These are phyloP conservation scores for Pseudogymnoascus verrucosus DNA, from an alignment of 2,329 filamentous ascomycete species.

Conservation along the genomic window DNA sequence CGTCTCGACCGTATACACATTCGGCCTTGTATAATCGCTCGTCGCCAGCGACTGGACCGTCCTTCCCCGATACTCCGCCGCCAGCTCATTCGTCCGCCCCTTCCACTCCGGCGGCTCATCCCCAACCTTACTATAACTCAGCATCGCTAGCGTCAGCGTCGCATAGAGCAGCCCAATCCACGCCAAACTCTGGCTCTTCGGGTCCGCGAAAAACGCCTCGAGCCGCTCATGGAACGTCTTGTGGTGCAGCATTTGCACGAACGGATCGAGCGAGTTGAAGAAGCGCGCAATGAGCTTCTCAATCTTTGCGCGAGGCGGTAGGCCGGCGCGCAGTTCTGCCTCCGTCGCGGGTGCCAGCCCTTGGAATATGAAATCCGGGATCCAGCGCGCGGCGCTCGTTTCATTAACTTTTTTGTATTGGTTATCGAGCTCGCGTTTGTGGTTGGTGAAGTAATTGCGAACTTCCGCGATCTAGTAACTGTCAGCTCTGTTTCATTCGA, in stretches of 20 bases:
- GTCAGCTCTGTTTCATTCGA: constrained; percentile 9
- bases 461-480: constrained; percentile 71
- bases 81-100: constrained; percentile 48
- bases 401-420: constrained; percentile 70
- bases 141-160: constrained; percentile 67
- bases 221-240: constrained; percentile 77
- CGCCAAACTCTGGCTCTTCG: constrained; percentile 63
- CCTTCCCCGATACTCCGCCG: constrained; percentile 57
- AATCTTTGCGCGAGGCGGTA: constrained; percentile 76
- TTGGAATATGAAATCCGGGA: constrained; percentile 69
- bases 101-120: constrained; percentile 74
- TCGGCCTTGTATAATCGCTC: constrained; percentile 69
- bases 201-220: constrained; percentile 59
- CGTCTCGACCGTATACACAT: constrained; percentile 69
- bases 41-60: constrained; percentile 72
- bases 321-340: constrained; percentile 66
- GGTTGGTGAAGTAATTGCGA: constrained; percentile 76
- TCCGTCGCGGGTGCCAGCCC: constrained; percentile 61
- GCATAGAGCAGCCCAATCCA: constrained; percentile 74
- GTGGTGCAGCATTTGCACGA: constrained; percentile 69
- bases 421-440: constrained; percentile 83
- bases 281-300: constrained; percentile 80
- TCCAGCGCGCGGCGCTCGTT: constrained; percentile 51
- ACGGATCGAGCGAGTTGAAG: constrained; percentile 72
- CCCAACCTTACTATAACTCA: constrained; percentile 71